Conservation (phyloP, 2,329 filamentous ascomycete species). For the Macrophomina tecta region DNA sequence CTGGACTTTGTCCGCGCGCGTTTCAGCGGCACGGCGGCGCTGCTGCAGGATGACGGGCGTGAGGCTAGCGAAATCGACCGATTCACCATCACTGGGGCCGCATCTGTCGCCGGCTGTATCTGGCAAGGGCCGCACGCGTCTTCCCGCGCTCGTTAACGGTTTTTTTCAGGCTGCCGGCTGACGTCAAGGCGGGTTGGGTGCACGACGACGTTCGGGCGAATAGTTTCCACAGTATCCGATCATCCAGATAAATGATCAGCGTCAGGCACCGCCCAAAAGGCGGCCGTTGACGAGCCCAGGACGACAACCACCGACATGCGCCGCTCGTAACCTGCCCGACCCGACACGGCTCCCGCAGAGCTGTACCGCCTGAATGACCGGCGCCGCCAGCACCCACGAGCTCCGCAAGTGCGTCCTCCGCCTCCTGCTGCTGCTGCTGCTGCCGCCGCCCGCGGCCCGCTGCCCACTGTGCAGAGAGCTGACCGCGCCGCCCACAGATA, state of each 20-base stretch:
- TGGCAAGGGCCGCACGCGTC: constrained; percentile 25
- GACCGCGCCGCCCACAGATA: constrained; percentile 23
- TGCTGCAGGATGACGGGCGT: constrained; percentile 22
- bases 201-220: constrained; percentile 22
- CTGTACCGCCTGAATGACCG: constrained; percentile 28
- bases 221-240: constrained; percentile 8
- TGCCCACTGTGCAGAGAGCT: neutral
- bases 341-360: constrained; percentile 26
- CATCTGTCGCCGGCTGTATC: constrained; percentile 17
- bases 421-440: neutral
- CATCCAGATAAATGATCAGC: constrained; percentile 23
- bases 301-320: constrained; percentile 25
- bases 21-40: neutral
- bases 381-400: constrained; percentile 25
- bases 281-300: constrained; percentile 12
- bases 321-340: constrained; percentile 19
- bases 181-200: constrained; percentile 26
- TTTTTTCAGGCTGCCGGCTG: constrained; percentile 26
- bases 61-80: constrained; percentile 16
- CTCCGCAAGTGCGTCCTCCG: constrained; percentile 26
- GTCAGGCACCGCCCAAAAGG: constrained; percentile 26
- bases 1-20: neutral
- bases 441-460: neutral
- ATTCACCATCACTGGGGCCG: constrained; percentile 6
- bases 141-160: constrained; percentile 25